Evolutionary conservation across 208 protist species (phyloP), one percentile per base, ranked within the genome.

Genomic region (Trypanosoma theileri): DNA sequence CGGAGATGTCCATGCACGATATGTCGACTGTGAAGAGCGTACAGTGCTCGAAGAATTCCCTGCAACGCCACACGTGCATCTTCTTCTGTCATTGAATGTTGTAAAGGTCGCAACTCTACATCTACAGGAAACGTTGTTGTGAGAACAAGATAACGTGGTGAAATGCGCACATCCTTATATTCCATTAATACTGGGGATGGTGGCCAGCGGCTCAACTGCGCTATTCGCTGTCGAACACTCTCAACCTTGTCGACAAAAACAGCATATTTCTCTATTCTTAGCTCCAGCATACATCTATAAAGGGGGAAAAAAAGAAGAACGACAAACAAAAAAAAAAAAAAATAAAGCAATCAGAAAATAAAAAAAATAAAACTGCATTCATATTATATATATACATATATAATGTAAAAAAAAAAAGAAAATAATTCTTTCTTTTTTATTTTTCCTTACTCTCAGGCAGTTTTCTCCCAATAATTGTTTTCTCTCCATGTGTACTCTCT

Each of bases 1-100:
- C 79, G 60, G 3, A 89, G 35, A 66, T 91, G 83, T 0, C 88
- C 85, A 55, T 91, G 85, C 50, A 84, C 80, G 16, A 91, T 60
- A 9, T 79, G 69, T 28, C 66, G 52, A 4, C 59, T 67, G 69
- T 94, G 89, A 22, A 94, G 65, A 3, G 61, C 58, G 16, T 69
- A 54, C 0, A 94, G 62, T 0, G 75, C 73, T 7, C 57, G 52
- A 0, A 85, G 53, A 16, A 88, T 44, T 14, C 75, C 62, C 3
- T 46, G 40, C 17, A 89, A 19, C 2, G 84, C 56, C 26, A 31
- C 52, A 21, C 71, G 70, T 9, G 89, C 89, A 28, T 81, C 75
- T 44, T 52, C 57, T 58, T 91, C 82, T 7, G 17, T 53, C 0
- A 90, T 56, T 22, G 65, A 64, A 52, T 48, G 22, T 41, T 65